Evolutionary conservation across 23 red algal genomes (phyloP).

Genomic region (Chondrus crispus): DNA sequence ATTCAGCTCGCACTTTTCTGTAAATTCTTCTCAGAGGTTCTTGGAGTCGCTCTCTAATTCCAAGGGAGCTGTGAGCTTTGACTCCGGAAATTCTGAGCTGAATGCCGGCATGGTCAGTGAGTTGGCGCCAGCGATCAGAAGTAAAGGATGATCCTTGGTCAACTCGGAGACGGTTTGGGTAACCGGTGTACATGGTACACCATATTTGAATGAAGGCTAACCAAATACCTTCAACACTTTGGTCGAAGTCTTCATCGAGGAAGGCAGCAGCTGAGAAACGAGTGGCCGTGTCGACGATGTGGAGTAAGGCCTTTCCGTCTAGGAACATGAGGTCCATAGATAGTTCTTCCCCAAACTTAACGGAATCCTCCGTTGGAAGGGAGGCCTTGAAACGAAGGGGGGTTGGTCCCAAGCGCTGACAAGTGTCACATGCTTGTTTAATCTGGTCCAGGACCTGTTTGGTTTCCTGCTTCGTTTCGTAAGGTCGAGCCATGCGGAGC

Average conservation of each 20-base stretch:
- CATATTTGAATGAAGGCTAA: not conserved
- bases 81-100: not conserved
- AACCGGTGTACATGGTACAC: not conserved
- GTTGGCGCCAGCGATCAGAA: not conserved
- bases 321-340: conserved; percentile 20
- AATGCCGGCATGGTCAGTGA: not conserved
- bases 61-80: not conserved
- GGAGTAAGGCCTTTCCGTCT: not conserved
- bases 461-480: not conserved
- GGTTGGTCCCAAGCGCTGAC: not conserved
- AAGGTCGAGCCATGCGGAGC: not conserved
- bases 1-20: not conserved
- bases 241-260: not conserved
- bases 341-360: not conserved
- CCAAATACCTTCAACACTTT: not conserved
- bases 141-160: conserved; percentile 12
- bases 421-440: not conserved
- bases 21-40: not conserved
- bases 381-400: not conserved
- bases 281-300: conserved; percentile 7
- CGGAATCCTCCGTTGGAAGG: not conserved
- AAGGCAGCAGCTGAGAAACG: not conserved
- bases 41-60: not conserved
- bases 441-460: not conserved
- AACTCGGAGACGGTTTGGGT: not conserved